Evolutionary conservation across 78 protist species (phyloP), one percentile per base, ranked within the genome.

Genomic region (Dictyostelium purpureum): DNA sequence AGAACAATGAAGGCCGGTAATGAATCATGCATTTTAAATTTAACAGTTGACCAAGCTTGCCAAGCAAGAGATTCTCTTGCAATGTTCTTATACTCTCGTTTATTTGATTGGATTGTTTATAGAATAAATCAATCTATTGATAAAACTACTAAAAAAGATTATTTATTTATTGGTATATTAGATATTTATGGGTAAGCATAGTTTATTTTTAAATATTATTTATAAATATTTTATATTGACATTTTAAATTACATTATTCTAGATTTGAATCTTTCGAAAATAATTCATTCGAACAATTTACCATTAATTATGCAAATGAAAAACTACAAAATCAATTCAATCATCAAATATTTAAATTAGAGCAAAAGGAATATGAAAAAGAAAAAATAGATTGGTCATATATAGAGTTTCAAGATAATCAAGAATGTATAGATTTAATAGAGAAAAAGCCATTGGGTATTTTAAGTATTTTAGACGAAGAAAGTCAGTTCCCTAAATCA

Each of bases 161-260:
- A 78, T 56, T 12, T 79, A 77, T 93, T 42, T 74, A 94, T 98
- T 31, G 99, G 99, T 43, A 67, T 98, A 9, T 90, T 99, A 42
- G 99, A 99, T 79, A 99, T 99, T 28, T 99, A 97, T 88, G 99
- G 99, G 52, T 98, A 98, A 63, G 99, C 37, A 7, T 3, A 51
- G 42, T 2, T n/a, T n/a, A 6, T 47, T 9, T 54, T 33, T 45
- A 40, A 42, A 6, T 69, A 42, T 42, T 51, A n/a, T 51, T 51
- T 2, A 74, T 51, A 33, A 18, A 70, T 70, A 19, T 11, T 42
- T 70, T 40, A 21, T n/a, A 42, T 24, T 42, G 21, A 70, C 21
- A 14, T 70, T 24, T 42, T 14, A 19, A 14, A 40, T 24, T 10
- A 10, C 10, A 66, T 16, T 42, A 4, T 24, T 19, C 10, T 14